Conservation (phyloP, 129 eudicot species). For the Mikania micrantha region DNA sequence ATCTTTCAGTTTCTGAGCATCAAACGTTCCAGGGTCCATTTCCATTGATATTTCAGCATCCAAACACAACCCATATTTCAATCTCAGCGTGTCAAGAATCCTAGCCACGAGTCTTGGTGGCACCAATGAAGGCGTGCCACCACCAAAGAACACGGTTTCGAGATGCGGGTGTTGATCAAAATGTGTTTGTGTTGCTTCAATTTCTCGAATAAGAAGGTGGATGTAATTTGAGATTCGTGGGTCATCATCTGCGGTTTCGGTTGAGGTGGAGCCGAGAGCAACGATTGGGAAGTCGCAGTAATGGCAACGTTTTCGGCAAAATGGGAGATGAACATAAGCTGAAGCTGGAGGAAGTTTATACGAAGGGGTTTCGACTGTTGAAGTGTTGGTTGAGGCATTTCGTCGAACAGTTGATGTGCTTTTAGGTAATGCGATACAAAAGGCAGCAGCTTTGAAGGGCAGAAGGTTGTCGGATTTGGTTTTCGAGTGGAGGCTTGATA, state of each 20-base stretch:
- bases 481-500: conserved; percentile 34
- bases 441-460: neutral
- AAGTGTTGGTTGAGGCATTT: conserved; percentile 43
- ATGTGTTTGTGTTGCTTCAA: conserved; percentile 45
- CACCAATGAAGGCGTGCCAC: conserved; percentile 93
- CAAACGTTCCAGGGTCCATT: conserved; percentile 99
- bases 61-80: conserved; percentile 54
- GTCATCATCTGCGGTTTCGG: conserved; percentile 41
- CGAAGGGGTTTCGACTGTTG: conserved; percentile 24
- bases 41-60: conserved; percentile 93
- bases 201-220: conserved; percentile 55
- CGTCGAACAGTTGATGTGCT: conserved; percentile 71
- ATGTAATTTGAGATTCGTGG: conserved; percentile 63
- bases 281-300: conserved; percentile 91
- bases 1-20: conserved; percentile 50
- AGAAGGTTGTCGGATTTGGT: conserved; percentile 21
- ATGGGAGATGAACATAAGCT: conserved; percentile 90
- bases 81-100: conserved; percentile 52
- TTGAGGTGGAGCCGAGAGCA: conserved; percentile 63
- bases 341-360: conserved; percentile 69
- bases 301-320: conserved; percentile 97
- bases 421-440: conserved; percentile 24
- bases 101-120: conserved; percentile 67
- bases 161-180: conserved; percentile 57
- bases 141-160: conserved; percentile 83